Conservation (phyloP, 768 basidiomycete species). For the Trametes elegans region DNA sequence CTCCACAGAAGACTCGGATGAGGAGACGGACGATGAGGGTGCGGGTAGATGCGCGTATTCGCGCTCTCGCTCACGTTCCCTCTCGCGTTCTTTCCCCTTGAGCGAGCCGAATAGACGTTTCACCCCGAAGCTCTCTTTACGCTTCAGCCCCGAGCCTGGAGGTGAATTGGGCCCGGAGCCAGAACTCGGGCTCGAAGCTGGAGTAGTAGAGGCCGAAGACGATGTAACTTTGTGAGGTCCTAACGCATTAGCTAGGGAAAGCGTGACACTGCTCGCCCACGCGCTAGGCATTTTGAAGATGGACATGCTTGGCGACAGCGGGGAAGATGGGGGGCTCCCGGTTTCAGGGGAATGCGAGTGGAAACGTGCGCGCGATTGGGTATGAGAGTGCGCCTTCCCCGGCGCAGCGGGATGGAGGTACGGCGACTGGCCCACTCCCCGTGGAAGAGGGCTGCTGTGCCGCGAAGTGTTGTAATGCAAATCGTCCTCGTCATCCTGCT, state of each 20-base stretch:
- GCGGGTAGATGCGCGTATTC: not conserved
- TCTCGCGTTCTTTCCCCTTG: conserved; percentile 28
- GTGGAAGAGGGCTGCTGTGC: not conserved
- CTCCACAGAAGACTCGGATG: conserved; percentile 13
- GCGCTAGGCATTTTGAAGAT: conserved; percentile 22
- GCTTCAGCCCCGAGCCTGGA: conserved; percentile 34
- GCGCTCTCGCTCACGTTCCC: conserved; percentile 3
- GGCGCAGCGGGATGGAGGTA: conserved; percentile 8
- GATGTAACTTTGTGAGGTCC: conserved; percentile 6
- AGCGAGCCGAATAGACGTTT: conserved; percentile 21
- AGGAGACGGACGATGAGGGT: not conserved
- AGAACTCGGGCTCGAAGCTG: not conserved
- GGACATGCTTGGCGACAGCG: conserved; percentile 13
- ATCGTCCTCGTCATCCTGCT: not conserved
- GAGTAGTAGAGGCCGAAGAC: not conserved
- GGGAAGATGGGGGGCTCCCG: conserved; percentile 13
- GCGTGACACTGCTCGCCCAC: conserved; percentile 23
- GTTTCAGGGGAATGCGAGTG: conserved; percentile 11
- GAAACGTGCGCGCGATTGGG: not conserved
- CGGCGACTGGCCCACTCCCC: conserved; percentile 8
- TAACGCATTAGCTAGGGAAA: conserved; percentile 13
- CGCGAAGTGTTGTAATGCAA: not conserved
- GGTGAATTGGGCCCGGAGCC: not conserved
- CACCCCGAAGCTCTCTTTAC: conserved; percentile 37
- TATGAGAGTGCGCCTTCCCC: not conserved